Evolutionary conservation across 2,329 filamentous ascomycete genomes (phyloP), one percentile per base, ranked within the genome.

Genomic region (Sporothrix protearum): DNA sequence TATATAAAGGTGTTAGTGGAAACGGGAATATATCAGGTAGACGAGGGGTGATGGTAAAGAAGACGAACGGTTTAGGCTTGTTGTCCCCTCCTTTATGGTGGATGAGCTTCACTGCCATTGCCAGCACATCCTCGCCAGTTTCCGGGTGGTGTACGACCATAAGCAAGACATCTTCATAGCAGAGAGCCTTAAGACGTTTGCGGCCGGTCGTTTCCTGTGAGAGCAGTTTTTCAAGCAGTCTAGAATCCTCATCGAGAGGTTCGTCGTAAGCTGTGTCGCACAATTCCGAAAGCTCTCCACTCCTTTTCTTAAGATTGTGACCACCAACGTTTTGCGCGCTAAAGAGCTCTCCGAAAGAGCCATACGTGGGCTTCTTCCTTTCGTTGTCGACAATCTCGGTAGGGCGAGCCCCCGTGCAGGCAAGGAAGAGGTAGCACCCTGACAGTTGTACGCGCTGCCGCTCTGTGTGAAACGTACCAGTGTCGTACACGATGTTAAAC

Each of bases 21-120:
- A n/a, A n/a, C n/a, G n/a, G n/a, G n/a, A n/a, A n/a, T n/a, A n/a
- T n/a, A n/a, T n/a, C n/a, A n/a, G n/a, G n/a, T n/a, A n/a, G n/a
- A 53, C 49, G 49, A 28, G 25, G 25, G 53, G 25, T 57, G 12
- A 2, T 33, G 2, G 4, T 30, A 57, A 57, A 7, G 25, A 57
- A 57, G 53, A 57, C 53, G 53, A 57, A 33, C 53, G 53, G 53
- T 57, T 57, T 57, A 57, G 53, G 53, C 28, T 57, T 57, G 53
- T 19, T 57, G 4, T 57, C 53, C 53, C 25, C 53, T 57, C 53
- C 28, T 57, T 57, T 57, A 57, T 57, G 53, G 53, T 57, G 53
- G 28, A 57, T 33, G 4, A 57, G 53, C 53, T 57, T 57, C 53
- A 57, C 53, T 57, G 53, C 53, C 53, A 57, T 57, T 57, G 53